phyloP scores from a whole-genome alignment of 2,329 filamentous ascomycete species.

The Massarina eburnea region DNA sequence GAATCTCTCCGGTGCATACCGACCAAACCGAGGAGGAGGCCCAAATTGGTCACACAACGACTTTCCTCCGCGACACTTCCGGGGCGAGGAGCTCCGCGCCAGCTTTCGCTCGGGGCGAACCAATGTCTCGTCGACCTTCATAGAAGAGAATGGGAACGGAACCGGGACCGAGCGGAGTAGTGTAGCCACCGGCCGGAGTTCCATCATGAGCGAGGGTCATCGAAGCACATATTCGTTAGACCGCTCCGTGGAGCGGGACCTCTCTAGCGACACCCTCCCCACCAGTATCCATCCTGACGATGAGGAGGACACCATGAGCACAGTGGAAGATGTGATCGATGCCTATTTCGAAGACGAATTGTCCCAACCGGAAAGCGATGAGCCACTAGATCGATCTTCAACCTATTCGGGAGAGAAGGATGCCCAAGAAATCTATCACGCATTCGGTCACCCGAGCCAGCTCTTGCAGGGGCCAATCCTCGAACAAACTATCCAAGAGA shows the following conservation, averaged over 20 bases:
- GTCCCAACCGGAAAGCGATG: neutral
- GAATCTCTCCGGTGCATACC: slow-evolving; percentile 39
- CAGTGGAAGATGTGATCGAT: slow-evolving; percentile 60
- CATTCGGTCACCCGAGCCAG: slow-evolving; percentile 22
- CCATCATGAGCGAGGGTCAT: slow-evolving; percentile 59
- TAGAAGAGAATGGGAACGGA: slow-evolving; percentile 67
- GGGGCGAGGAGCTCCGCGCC: slow-evolving; percentile 51
- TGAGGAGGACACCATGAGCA: slow-evolving; percentile 52
- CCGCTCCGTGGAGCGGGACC: slow-evolving; percentile 31
- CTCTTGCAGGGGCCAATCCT: slow-evolving; percentile 3
- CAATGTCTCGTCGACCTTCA: slow-evolving; percentile 57
- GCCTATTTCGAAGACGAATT: slow-evolving; percentile 62
- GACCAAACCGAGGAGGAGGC: slow-evolving; percentile 38
- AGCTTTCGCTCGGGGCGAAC: slow-evolving; percentile 65
- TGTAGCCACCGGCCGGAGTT: slow-evolving; percentile 76
- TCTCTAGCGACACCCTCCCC: slow-evolving; percentile 32
- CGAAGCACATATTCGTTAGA: slow-evolving; percentile 49
- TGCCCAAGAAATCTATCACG: slow-evolving; percentile 16
- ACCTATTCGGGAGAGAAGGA: slow-evolving; percentile 25
- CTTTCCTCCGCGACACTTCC: slow-evolving; percentile 33
- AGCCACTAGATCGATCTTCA: slow-evolving; percentile 22
- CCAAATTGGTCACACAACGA: slow-evolving; percentile 40
- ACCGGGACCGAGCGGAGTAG: slow-evolving; percentile 81
- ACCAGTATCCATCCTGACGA: slow-evolving; percentile 25
- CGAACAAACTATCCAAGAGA: slow-evolving; percentile 9